phyloP scores from a whole-genome alignment of 1,284 basidiomycete genomes.

The Exobasidium cylindrosporum region DNA sequence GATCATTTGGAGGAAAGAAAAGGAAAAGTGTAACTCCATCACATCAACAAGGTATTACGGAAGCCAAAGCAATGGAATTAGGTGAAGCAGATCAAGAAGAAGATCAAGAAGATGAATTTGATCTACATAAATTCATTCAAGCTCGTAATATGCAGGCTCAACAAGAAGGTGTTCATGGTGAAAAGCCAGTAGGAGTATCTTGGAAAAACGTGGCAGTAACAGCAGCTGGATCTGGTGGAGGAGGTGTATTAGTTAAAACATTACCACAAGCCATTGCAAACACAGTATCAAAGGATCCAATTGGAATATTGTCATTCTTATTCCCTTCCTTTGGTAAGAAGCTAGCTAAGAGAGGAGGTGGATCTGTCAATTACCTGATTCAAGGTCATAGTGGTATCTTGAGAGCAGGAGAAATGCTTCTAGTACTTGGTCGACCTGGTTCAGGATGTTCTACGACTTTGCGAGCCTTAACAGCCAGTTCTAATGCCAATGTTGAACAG shows the following conservation, averaged over 20 bases:
- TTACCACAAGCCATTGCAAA: constrained; percentile 37
- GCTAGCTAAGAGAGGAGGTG: not conserved
- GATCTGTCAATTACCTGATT: constrained; percentile 21
- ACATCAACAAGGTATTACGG: constrained; percentile 1
- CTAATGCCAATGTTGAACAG: constrained; percentile 24
- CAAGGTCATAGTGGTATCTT: constrained; percentile 31
- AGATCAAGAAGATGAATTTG: constrained; percentile 24
- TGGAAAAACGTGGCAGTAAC: constrained; percentile 37
- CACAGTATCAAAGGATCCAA: constrained; percentile 37
- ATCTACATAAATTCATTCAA: constrained; percentile 35
- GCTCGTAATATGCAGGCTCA: constrained; percentile 27
- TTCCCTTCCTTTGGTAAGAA: constrained; percentile 18
- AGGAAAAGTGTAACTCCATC: constrained; percentile 20
- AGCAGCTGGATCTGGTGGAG: constrained; percentile 31
- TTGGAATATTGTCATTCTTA: constrained; percentile 29
- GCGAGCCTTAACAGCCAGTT: constrained; percentile 35
- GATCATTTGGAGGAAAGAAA: constrained; percentile 12
- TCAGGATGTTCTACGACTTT: constrained; percentile 40
- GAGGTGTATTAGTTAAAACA: constrained; percentile 43
- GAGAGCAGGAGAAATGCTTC: constrained; percentile 44
- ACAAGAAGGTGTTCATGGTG: constrained; percentile 27
- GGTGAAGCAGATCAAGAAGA: constrained; percentile 25
- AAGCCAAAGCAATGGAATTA: not conserved
- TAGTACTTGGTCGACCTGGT: constrained; percentile 45
- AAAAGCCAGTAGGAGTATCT: constrained; percentile 42